Percentiles rank a stretch among this genome's conserved stretches.
These are phyloP conservation scores for Podospora sp. DNA, from an alignment of 495 filamentous ascomycete species.

Conservation along the genomic window DNA sequence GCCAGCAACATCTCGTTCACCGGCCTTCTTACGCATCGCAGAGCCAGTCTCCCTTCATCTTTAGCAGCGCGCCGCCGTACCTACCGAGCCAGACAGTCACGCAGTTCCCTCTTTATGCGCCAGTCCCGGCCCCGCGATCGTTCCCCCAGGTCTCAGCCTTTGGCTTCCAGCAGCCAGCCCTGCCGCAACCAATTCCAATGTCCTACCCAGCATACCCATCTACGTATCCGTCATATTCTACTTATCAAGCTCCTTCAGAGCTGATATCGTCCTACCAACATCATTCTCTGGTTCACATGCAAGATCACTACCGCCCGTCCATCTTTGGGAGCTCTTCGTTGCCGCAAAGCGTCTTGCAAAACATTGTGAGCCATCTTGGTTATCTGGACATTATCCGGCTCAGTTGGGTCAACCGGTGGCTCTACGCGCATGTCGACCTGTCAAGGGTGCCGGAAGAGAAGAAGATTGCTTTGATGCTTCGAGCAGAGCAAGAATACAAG, in stretches of 20 bases:
- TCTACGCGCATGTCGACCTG: conserved; percentile 24
- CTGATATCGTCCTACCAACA: conserved; percentile 15
- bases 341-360: background rate
- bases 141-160: conserved; percentile 18
- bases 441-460: conserved; percentile 16
- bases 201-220: conserved; percentile 22
- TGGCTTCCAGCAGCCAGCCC: conserved; percentile 19
- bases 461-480: conserved; percentile 23
- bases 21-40: conserved; percentile 10
- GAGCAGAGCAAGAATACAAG: conserved; percentile 29
- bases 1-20: conserved; percentile 15
- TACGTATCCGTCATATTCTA: conserved; percentile 17
- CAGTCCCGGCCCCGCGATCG: conserved; percentile 16
- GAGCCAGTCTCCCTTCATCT: conserved; percentile 12
- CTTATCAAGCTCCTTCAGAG: conserved; percentile 14
- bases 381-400: conserved; percentile 24
- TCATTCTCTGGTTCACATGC: background rate
- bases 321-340: background rate
- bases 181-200: conserved; percentile 20
- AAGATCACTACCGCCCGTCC: background rate
- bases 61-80: conserved; percentile 26
- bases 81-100: conserved; percentile 22
- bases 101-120: conserved; percentile 23
- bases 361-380: conserved; percentile 22
- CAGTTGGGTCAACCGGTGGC: conserved; percentile 17